phyloP scores from a whole-genome alignment of 176 grass and related monocot species.

The Paspalum notatum region DNA sequence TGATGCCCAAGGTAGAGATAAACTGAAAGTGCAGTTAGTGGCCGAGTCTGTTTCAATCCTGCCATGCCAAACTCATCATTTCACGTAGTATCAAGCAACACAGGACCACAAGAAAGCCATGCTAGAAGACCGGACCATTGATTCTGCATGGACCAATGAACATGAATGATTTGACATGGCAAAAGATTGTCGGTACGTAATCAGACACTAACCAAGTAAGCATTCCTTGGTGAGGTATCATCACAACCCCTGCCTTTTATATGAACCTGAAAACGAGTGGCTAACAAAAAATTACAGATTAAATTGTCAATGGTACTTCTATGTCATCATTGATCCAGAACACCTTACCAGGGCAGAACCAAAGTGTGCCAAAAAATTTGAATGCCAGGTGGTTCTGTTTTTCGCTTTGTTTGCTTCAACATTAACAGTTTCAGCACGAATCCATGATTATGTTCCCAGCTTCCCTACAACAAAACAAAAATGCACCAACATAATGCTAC shows the following conservation, averaged over 20 bases:
- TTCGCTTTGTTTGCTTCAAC: not conserved
- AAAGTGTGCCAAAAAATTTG: not conserved
- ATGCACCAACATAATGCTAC: not conserved
- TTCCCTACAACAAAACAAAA: not conserved
- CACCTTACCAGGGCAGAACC: conserved; percentile 11
- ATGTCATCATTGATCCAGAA: conserved; percentile 11
- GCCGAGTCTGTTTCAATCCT: conserved; percentile 42
- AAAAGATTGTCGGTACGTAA: not conserved
- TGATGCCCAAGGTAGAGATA: conserved; percentile 38
- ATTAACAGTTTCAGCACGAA: not conserved
- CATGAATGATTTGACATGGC: conserved; percentile 16
- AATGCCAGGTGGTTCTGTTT: not conserved
- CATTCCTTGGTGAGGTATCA: conserved; percentile 8
- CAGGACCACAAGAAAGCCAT: conserved; percentile 33
- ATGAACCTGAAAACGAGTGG: conserved; percentile 19
- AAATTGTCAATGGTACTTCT: not conserved
- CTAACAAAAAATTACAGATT: conserved; percentile 7
- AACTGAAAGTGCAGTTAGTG: conserved; percentile 40
- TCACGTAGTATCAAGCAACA: conserved; percentile 47
- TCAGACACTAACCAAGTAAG: conserved; percentile 28
- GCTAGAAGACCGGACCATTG: conserved; percentile 9
- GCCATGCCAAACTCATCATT: conserved; percentile 52
- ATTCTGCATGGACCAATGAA: conserved; percentile 47
- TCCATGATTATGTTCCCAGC: not conserved
- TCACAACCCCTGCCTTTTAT: not conserved